Base-by-base conservation (phyloP, 257 asterid genomes). In the Solanum pennellii region DNA sequence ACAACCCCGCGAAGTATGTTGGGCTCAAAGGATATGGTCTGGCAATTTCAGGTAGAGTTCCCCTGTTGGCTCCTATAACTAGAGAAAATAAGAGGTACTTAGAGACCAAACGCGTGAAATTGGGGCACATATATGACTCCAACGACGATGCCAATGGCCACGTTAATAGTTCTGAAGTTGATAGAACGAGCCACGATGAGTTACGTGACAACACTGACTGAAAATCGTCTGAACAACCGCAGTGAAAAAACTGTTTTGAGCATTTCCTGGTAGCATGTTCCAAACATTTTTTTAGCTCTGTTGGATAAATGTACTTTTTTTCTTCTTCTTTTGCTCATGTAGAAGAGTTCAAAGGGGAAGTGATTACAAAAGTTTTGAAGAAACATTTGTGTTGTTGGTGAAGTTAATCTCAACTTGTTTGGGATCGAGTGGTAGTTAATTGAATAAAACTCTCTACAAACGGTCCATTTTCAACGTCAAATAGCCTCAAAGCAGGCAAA, bases 21-120 rank as follows among this genome's bases (percentile, higher is more conserved):
- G 98, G 99, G 83, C 95, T 97, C 73, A 96, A 96, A 90, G 99
- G 99, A 27, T 97, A 97, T 45, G 99, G 99, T 25, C 87, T 97
- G 89, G 94, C 97, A 7, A 93, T 97, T 88, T 90, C 94, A 8
- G 99, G 98, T 13, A 87, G 99, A 74, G 98, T 97, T 35, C 95
- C 98, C 9, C 94, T 97, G 10, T 91, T 93, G 85, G 93, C 96
- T 10, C 93, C 96, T 84, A 91, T 96, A 83, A 97, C 99, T 5
- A 94, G 89, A 89, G 98, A 97, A 88, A 96, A 95, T 91, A 91
- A 89, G 94, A 92, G 95, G 91, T 97, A 95, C 87, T 83, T 95
- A 62, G 99, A 97, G 92, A 97, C 99, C 1, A 95, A 97, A 88
- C 96, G 96, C 3, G 91, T 94, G 82, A 97, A 95, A 89, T 90